Evolutionary conservation across 495 filamentous ascomycete species (phyloP).

Genomic region (Neurospora terricola): DNA sequence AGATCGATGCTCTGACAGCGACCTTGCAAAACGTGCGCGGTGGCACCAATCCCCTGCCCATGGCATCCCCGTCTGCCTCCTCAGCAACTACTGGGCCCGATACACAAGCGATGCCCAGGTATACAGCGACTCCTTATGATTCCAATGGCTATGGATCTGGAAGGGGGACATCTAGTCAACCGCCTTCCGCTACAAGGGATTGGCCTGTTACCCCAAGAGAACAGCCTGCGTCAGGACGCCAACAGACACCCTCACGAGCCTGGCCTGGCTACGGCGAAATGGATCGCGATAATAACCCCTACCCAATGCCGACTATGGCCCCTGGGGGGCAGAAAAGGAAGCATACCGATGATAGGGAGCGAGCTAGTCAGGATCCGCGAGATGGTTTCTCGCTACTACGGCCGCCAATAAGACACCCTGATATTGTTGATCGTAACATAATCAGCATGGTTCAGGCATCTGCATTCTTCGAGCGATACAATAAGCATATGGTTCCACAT

Average conservation of each 20-base stretch:
- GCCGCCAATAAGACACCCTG: conserved; percentile 32
- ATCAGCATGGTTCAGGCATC: conserved; percentile 52
- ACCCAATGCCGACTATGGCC: conserved; percentile 20
- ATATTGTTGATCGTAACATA: conserved; percentile 63
- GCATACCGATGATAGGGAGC: conserved; percentile 19
- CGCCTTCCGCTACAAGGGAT: not conserved
- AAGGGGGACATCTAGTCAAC: not conserved
- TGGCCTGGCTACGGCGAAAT: not conserved
- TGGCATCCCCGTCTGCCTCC: conserved; percentile 15
- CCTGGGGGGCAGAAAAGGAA: conserved; percentile 42
- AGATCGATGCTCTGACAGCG: conserved; percentile 82
- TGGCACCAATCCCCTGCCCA: conserved; percentile 1
- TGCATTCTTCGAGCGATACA: conserved; percentile 59
- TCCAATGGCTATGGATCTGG: not conserved
- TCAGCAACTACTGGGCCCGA: not conserved
- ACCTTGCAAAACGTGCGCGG: conserved; percentile 52
- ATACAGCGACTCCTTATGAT: not conserved
- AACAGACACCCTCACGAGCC: not conserved
- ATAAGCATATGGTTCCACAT: conserved; percentile 55
- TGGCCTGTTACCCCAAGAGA: not conserved
- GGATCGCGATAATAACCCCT: not conserved
- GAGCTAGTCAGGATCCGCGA: conserved; percentile 6
- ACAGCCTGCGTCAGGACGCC: not conserved
- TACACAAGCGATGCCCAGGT: not conserved
- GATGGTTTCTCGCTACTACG: conserved; percentile 4